These are phyloP conservation scores for Aspergillus hiratsukae DNA, from an alignment of 2,329 filamentous ascomycete species.

Conservation along the genomic window DNA sequence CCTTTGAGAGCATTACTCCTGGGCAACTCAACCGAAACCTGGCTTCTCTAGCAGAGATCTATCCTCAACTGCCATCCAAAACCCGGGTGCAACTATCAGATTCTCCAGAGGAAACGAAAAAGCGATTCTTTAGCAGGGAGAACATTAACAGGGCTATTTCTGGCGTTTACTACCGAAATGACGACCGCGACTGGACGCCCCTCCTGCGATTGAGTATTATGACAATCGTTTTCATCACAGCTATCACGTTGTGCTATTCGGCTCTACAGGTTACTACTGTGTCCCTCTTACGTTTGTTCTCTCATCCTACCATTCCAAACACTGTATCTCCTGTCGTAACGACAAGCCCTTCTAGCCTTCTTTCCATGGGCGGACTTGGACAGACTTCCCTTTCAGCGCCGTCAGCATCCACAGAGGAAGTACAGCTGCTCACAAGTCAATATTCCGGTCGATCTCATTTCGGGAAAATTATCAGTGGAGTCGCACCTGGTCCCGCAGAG, in stretches of 20 bases:
- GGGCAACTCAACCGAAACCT: slow-evolving; percentile 45
- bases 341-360: slow-evolving; percentile 17
- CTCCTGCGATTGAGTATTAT: slow-evolving; percentile 26
- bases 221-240: slow-evolving; percentile 24
- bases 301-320: slow-evolving; percentile 21
- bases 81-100: slow-evolving; percentile 10
- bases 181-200: slow-evolving; percentile 20
- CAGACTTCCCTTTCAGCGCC: slow-evolving; percentile 24
- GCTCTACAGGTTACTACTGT: slow-evolving; percentile 22
- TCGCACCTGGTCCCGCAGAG: slow-evolving; percentile 17
- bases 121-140: slow-evolving; percentile 18
- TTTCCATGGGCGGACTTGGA: slow-evolving; percentile 14
- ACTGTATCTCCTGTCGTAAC: slow-evolving; percentile 12
- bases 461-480: slow-evolving; percentile 22
- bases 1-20: slow-evolving; percentile 45
- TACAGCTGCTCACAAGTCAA: slow-evolving; percentile 13
- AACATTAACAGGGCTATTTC: slow-evolving; percentile 23
- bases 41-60: slow-evolving; percentile 36
- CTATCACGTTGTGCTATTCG: slow-evolving; percentile 28
- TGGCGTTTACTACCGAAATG: slow-evolving; percentile 17
- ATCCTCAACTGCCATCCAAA: slow-evolving; percentile 23
- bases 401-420: slow-evolving; percentile 15
- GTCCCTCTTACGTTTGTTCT: slow-evolving; percentile 21
- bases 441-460: slow-evolving; percentile 17
- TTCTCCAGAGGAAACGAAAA: background rate